phyloP scores from a whole-genome alignment of 179 eudicot species.

The Camellia oleifera region DNA sequence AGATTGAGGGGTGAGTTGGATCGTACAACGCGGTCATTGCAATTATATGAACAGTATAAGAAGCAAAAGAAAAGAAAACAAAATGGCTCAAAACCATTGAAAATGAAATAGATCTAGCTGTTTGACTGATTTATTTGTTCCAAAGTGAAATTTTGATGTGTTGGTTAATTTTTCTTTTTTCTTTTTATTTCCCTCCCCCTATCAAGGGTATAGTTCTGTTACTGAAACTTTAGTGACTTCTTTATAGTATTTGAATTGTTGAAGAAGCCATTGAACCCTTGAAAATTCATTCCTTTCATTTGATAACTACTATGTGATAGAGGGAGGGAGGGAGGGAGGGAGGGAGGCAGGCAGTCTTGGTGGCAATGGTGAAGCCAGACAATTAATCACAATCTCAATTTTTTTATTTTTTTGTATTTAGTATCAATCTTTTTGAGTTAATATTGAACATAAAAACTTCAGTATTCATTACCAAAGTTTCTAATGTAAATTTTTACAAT shows the following conservation, averaged over 20 bases:
- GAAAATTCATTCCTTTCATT: not conserved
- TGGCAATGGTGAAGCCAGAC: no score
- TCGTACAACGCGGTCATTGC: conserved; percentile 37
- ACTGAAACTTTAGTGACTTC: not conserved
- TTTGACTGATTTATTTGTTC: not conserved
- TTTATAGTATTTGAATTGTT: not conserved
- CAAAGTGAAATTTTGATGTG: conserved; percentile 1
- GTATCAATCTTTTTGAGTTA: no score
- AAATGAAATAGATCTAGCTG: not conserved
- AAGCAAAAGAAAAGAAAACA: conserved; percentile 36
- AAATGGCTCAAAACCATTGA: conserved; percentile 5
- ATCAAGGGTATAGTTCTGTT: not conserved
- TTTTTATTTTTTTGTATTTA: no score
- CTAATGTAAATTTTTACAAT: no score
- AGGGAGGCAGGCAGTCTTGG: no score
- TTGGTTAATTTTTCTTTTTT: not conserved
- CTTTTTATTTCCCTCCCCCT: not conserved
- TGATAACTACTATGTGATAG: no score
- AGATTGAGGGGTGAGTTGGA: conserved; percentile 60
- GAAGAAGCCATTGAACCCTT: not conserved
- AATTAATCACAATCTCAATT: no score
- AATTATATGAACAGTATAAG: conserved; percentile 53
- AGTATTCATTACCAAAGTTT: no score
- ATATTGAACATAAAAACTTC: no score
- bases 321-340: no score